Evolutionary conservation across 129 eudicot species (phyloP).

Genomic region (Oenanthe sinensis): DNA sequence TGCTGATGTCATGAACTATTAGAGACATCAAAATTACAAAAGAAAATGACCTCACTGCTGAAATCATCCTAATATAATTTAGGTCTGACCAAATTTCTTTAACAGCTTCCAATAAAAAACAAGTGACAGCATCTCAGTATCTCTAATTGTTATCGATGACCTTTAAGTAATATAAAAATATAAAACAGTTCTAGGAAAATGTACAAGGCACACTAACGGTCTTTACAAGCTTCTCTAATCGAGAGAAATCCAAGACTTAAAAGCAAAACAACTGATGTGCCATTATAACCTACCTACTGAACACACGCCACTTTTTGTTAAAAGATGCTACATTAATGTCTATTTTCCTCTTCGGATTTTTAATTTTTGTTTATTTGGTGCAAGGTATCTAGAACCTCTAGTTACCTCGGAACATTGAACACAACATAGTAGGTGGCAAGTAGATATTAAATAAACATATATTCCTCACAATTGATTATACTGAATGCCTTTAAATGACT

Average conservation of each 20-base stretch:
- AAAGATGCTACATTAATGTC: background rate
- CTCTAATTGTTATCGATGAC: background rate
- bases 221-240: background rate
- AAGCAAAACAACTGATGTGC: background rate
- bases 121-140: background rate
- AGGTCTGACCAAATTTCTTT: background rate
- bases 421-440: background rate
- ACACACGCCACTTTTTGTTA: background rate
- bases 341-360: background rate
- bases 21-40: background rate
- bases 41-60: background rate
- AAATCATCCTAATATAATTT: background rate
- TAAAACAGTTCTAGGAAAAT: background rate
- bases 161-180: background rate
- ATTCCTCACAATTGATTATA: background rate
- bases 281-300: background rate
- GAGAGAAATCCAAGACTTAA: background rate
- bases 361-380: background rate
- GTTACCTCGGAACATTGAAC: background rate
- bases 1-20: background rate
- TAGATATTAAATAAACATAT: background rate
- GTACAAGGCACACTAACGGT: background rate
- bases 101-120: background rate
- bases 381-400: background rate
- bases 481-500: background rate